Base-by-base conservation (phyloP, 495 filamentous ascomycete species). In the Trichoderma virens region DNA sequence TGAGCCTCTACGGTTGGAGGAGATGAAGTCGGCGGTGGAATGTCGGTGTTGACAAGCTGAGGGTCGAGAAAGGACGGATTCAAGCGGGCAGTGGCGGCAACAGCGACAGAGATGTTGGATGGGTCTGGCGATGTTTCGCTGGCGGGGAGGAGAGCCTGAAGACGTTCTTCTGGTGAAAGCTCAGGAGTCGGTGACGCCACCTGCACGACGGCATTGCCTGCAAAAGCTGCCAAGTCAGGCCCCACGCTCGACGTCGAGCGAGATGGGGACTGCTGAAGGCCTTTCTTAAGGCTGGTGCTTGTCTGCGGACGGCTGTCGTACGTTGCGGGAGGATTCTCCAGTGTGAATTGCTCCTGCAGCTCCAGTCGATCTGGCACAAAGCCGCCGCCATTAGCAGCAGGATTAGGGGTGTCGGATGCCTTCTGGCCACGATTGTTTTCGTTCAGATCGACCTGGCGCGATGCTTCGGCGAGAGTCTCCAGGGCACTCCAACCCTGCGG, bases 381-480 rank as follows among this genome's bases (percentile, higher is more conserved):
- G 14, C 70, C 31, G 38, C 51, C 54, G 59, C 41, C 38, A 28
- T 51, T 64, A 11, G 54, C 62, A 56, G 54, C 59, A 38, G 65
- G 70, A 28, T 64, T 59, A 25, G 62, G 20, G 31, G 66, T 39
- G 31, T 25, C 38, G 0, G 45, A 27, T 18, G 62, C 64, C 66
- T 80, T 78, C 31, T 20, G 59, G 20, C 34, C 61, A 5, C 61
- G 61, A 16, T 11, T 30, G 35, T 79, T 83, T 62, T 83, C 80
- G 66, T 71, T 75, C 39, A 81, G 69, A 56, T 80, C 86, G 18
- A 89, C 82, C 69, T 88, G 89, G 60, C 89, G 79, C 45, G 90
- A 92, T 3, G 90, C 91, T 72, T 96, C 91, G 47, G 91, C 91
- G 32, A 96, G 76, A 8, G 90, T 87, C 66, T 91, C 88, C 28